These are phyloP conservation scores for Fusarium tricinctum DNA, from an alignment of 2,329 filamentous ascomycete genomes.

Conservation along the genomic window DNA sequence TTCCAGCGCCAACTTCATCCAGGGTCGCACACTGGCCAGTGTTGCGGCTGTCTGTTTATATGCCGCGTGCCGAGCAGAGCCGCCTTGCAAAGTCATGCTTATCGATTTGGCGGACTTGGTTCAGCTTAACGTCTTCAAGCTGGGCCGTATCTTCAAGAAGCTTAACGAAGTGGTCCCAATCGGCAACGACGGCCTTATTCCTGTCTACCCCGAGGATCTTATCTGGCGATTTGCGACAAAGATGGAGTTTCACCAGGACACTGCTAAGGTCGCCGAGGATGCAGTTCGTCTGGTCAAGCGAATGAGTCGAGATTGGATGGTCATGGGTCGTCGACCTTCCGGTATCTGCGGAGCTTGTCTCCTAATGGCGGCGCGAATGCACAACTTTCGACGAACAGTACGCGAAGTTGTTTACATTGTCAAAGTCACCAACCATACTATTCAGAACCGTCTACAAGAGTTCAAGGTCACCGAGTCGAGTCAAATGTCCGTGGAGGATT, in stretches of 20 bases:
- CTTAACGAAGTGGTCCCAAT: slow-evolving; percentile 79
- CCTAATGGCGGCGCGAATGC: slow-evolving; percentile 95
- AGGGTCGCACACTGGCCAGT: slow-evolving; percentile 86
- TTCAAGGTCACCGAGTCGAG: slow-evolving; percentile 91
- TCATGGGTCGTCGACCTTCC: slow-evolving; percentile 90
- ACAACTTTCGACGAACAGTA: slow-evolving; percentile 94
- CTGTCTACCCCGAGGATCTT: slow-evolving; percentile 88
- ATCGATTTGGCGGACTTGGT: slow-evolving; percentile 93
- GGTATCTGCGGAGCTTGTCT: slow-evolving; percentile 95
- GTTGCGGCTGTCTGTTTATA: slow-evolving; percentile 95
- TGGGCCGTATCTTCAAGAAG: slow-evolving; percentile 91
- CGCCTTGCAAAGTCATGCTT: slow-evolving; percentile 87
- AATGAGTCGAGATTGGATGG: slow-evolving; percentile 98
- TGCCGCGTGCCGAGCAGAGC: slow-evolving; percentile 83
- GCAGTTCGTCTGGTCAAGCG: slow-evolving; percentile 88
- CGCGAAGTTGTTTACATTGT: slow-evolving; percentile 98
- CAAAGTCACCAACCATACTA: slow-evolving; percentile 94
- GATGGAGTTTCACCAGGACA: slow-evolving; percentile 88
- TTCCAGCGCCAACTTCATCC: slow-evolving; percentile 81
- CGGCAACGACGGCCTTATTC: slow-evolving; percentile 73
- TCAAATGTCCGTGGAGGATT: slow-evolving; percentile 88
- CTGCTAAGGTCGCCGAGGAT: slow-evolving; percentile 87
- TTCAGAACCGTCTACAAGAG: slow-evolving; percentile 90
- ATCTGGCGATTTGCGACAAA: slow-evolving; percentile 92
- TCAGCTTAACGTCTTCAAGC: slow-evolving; percentile 89